Base-by-base conservation (phyloP, 208 protist species). In the Crithidia expoeki region DNA sequence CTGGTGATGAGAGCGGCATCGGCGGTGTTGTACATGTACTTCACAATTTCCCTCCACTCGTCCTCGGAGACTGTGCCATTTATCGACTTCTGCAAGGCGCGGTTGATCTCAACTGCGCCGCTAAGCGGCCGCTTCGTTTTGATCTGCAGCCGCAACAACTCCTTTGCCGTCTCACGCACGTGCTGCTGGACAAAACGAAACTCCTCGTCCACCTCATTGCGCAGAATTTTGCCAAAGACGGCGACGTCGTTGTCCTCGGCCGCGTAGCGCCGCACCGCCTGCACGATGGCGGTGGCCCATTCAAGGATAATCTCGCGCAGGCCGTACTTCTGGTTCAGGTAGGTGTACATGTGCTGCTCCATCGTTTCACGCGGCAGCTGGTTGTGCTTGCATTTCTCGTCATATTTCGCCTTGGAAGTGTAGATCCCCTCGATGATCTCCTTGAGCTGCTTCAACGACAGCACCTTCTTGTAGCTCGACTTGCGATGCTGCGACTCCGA, bases 301-400 rank as follows among this genome's bases (percentile, higher is more conserved):
- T 97, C 91, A 16, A 87, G 38, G 50, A 97, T 95, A 19, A 98
- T 72, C 40, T 89, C 80, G 44, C 86, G 81, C 46, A 97, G 74
- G 0, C 93, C 92, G 74, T 97, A 97, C n/a, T 84, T 83, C 52
- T 97, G 87, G 65, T 92, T 96, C 19, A 97, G 80, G 70, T 86
- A 96, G 12, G 92, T 97, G 79, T 96, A 94, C 78, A 98, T 88
- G 83, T 98, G 90, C 71, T 98, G 89, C 77, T 97, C 89, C 89
- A 98, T 92, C 23, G 94, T 98, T 75, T 97, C 90, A 34, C 79
- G 80, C 23, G 93, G 92, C 11, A 97, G 74, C 44, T 86, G 62
- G 46, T 59, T 82, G 36, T 87, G 77, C 19, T 60, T 67, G 76
- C 90, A 97, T 58, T 92, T 96, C n/a, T 74, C 65, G 61, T 98